Base-by-base conservation (phyloP, 75 land plant species). In the Ceratopteris richardii region DNA sequence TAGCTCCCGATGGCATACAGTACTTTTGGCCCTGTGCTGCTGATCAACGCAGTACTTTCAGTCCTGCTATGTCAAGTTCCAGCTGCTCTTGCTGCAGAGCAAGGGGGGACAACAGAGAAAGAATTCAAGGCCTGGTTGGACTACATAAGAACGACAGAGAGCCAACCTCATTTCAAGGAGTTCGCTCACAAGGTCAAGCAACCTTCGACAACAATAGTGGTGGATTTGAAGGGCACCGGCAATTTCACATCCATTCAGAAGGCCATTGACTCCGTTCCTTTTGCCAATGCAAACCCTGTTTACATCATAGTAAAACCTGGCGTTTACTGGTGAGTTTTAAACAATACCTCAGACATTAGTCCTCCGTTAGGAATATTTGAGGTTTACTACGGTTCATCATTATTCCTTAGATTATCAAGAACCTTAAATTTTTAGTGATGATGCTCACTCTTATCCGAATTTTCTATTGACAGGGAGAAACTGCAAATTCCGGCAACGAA, bases 181-280 rank as follows among this genome's bases (percentile, higher is more conserved):
- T 46, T 52, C 29, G 22, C 25, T 26, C 54, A 52, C 14, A 18
- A 28, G 23, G 25, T 25, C 54, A 24, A 23, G 16, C 22, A 52
- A 25, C 5, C 83, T 19, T 71, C 36, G 46, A 65, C 70, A 44
- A 67, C 73, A 0, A 30, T 86, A 1, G 56, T 57, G 0, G 97
- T 92, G 20, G 86, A 80, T 39, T 70, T 78, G 25, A 71, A 69
- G 24, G 76, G 78, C 0, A 41, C 50, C 14, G 98, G 98, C 11
- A 80, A 88, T 58, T 93, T 85, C 68, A 76, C 74, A 10, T 56
- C 80, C 0, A 70, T 93, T 9, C 86, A 85, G 60, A 82, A 61
- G 18, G 98, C 98, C 25, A 56, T 93, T 54, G 81, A 93, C 55
- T 82, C 90, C 26, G 66, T 93, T 0, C 94, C 98, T 16, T 26